Evolutionary conservation across 441 rosid species (phyloP).

Genomic region (Mallotus japonicus): DNA sequence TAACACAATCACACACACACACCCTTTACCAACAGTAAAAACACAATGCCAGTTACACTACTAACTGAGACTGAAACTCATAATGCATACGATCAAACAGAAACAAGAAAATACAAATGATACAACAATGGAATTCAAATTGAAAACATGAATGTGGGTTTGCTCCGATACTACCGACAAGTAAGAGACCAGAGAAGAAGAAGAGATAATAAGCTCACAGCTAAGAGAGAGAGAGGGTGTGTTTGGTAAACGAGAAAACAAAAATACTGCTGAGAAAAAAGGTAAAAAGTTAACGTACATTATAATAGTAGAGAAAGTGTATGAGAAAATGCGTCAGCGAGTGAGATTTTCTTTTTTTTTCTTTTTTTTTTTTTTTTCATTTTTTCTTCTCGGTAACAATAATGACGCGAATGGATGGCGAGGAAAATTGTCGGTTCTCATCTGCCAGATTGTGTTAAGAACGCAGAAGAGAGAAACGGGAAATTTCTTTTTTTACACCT

Average conservation of each 20-base stretch:
- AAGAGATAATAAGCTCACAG: not conserved
- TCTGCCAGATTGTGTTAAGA: not conserved
- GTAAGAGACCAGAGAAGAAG: slow-evolving; percentile 5
- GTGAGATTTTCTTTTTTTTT: not conserved
- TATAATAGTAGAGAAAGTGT: not conserved
- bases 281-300: slow-evolving; percentile 23
- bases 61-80: not conserved
- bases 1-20: too few species aligned
- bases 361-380: too few species aligned
- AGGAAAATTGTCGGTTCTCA: slow-evolving; percentile 32
- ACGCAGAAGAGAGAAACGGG: too few species aligned
- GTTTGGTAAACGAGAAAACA: slow-evolving; percentile 45
- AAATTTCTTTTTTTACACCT: too few species aligned
- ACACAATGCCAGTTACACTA: not conserved
- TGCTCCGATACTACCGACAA: slow-evolving; percentile 21
- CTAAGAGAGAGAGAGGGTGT: slow-evolving; percentile 22
- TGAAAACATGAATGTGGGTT: not conserved
- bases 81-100: slow-evolving; percentile 12
- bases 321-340: not conserved
- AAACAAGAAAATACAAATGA: not conserved
- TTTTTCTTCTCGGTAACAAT: too few species aligned
- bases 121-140: not conserved
- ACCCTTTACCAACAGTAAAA: too few species aligned
- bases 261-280: slow-evolving; percentile 20
- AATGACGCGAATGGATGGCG: not conserved